Percentiles rank a stretch among this genome's conserved stretches.
These are phyloP conservation scores for Tinospora cordifolia DNA, from an alignment of 164 flowering plant genomes.

Conservation along the genomic window DNA sequence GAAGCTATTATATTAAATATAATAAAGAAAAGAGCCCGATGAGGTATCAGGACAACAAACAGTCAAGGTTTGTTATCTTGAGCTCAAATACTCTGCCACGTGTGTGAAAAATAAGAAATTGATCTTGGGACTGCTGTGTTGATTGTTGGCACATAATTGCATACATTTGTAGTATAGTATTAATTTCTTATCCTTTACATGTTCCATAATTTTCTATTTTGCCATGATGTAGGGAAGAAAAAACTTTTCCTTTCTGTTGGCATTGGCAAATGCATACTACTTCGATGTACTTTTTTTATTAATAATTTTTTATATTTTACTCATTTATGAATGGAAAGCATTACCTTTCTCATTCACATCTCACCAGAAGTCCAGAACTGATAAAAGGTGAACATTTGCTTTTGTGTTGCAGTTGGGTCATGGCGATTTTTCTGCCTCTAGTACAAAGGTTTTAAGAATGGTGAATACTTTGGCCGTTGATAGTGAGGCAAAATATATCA, in stretches of 20 bases:
- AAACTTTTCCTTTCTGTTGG: not conserved
- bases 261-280: too few species aligned
- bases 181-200: not conserved
- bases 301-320: not conserved
- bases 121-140: too few species aligned
- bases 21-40: too few species aligned
- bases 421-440: conserved; percentile 91
- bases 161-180: too few species aligned
- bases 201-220: not conserved
- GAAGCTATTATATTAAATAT: too few species aligned
- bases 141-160: too few species aligned
- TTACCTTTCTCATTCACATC: not conserved
- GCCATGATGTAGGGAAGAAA: not conserved
- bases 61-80: conserved; percentile 56
- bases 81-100: not conserved
- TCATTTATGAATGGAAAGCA: not conserved
- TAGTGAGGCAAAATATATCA: conserved; percentile 83
- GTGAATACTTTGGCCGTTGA: conserved; percentile 87
- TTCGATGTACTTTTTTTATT: not conserved
- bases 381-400: not conserved
- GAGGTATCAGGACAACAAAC: too few species aligned
- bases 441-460: conserved; percentile 90
- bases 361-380: not conserved
- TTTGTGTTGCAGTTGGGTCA: conserved; percentile 68
- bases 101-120: not conserved